These are phyloP conservation scores for Curvularia verruculosa DNA, from an alignment of 2,329 filamentous ascomycete species.

Conservation along the genomic window DNA sequence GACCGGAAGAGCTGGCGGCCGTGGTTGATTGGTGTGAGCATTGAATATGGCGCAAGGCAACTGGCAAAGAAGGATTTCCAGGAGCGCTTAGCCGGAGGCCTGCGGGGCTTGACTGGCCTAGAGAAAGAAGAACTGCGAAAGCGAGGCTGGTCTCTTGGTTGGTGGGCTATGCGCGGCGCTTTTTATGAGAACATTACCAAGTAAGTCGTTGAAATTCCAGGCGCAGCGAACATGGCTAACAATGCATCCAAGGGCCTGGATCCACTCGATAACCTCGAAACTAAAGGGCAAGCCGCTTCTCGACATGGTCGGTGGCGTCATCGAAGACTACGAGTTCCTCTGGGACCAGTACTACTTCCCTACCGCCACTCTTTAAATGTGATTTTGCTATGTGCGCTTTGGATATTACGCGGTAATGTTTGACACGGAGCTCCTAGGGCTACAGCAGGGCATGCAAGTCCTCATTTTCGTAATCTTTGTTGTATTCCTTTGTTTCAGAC, in stretches of 20 bases:
- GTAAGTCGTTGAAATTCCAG: slow-evolving; percentile 47
- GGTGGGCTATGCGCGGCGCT: slow-evolving; percentile 97
- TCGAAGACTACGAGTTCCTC: slow-evolving; percentile 96
- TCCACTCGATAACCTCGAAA: slow-evolving; percentile 73
- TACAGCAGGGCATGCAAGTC: neutral
- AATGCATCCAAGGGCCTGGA: slow-evolving; percentile 56
- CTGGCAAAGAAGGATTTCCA: slow-evolving; percentile 71
- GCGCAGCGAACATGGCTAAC: slow-evolving; percentile 23
- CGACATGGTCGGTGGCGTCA: slow-evolving; percentile 79
- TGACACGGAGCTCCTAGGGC: neutral
- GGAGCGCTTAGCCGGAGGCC: slow-evolving; percentile 68
- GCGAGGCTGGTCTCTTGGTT: slow-evolving; percentile 86
- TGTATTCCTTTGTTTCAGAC: neutral
- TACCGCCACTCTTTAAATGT: slow-evolving; percentile 61
- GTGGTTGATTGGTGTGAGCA: slow-evolving; percentile 83
- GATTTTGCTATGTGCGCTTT: neutral
- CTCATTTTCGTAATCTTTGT: neutral
- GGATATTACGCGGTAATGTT: neutral
- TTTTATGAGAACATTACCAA: slow-evolving; percentile 92
- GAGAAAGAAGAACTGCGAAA: slow-evolving; percentile 90
- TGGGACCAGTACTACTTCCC: slow-evolving; percentile 98
- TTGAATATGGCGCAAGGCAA: slow-evolving; percentile 90
- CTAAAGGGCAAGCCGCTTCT: slow-evolving; percentile 76
- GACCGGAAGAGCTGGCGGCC: slow-evolving; percentile 86
- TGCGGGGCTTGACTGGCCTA: slow-evolving; percentile 78